Conservation (phyloP, 768 basidiomycete genomes). For the Coprinopsis cinerea region DNA sequence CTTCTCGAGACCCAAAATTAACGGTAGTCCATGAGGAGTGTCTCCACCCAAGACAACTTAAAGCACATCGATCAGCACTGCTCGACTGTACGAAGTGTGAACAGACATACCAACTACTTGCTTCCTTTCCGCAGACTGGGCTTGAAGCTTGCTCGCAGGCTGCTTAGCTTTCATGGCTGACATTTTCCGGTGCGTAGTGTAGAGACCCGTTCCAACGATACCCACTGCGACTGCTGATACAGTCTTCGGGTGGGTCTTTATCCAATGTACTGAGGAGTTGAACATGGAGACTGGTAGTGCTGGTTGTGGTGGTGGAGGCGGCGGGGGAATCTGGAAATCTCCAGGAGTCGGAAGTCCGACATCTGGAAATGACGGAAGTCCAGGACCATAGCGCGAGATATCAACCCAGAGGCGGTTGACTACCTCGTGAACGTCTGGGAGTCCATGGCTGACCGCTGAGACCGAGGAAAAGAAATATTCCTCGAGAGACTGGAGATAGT, state of each 20-base stretch:
- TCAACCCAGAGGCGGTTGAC: constrained; percentile 71
- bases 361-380: constrained; percentile 47
- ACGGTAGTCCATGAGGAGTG: constrained; percentile 58
- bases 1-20: constrained; percentile 69
- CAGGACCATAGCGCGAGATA: constrained; percentile 75
- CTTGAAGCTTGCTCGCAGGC: constrained; percentile 28
- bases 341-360: constrained; percentile 59
- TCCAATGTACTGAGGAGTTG: constrained; percentile 42
- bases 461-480: constrained; percentile 53
- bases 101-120: constrained; percentile 61
- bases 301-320: constrained; percentile 55
- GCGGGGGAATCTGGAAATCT: constrained; percentile 58
- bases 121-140: constrained; percentile 40
- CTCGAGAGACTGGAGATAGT: constrained; percentile 62
- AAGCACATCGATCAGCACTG: constrained; percentile 8
- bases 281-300: constrained; percentile 43
- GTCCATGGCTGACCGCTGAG: constrained; percentile 48
- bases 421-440: constrained; percentile 61
- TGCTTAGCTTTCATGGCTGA: constrained; percentile 25
- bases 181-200: constrained; percentile 48
- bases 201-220: constrained; percentile 53
- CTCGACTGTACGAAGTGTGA: background rate
- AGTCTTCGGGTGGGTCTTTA: constrained; percentile 55
- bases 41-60: constrained; percentile 82
- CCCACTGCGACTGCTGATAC: constrained; percentile 49